Evolutionary conservation across 1,284 basidiomycete genomes (phyloP).

Genomic region (Ustilago lituana): DNA sequence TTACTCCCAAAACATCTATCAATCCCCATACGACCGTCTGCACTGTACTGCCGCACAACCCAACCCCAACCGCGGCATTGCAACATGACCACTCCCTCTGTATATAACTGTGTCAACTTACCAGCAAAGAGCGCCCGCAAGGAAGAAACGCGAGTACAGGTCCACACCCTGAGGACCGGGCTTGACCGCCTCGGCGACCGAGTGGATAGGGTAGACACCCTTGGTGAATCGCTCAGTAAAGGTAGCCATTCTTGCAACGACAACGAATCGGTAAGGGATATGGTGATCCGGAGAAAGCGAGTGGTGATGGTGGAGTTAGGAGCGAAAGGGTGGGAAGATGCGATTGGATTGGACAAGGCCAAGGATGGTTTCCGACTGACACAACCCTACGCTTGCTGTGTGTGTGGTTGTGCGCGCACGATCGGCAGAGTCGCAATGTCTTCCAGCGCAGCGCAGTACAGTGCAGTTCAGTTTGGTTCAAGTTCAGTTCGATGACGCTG

Average conservation of each 20-base stretch:
- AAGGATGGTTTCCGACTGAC: too few relatives aligned
- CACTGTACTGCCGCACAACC: too few relatives aligned
- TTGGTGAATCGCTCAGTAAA: slow-evolving; percentile 54
- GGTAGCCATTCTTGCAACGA: slow-evolving; percentile 50
- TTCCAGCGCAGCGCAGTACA: too few relatives aligned
- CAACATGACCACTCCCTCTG: too few relatives aligned
- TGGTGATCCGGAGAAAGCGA: slow-evolving; percentile 1
- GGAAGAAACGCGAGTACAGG: slow-evolving; percentile 71
- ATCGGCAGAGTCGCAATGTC: too few relatives aligned
- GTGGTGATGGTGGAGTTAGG: slow-evolving; percentile 17
- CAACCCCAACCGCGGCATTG: too few relatives aligned
- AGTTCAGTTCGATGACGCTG: slow-evolving; percentile 4
- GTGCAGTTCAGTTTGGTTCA: not conserved
- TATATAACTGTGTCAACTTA: too few relatives aligned
- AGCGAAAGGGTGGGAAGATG: not conserved
- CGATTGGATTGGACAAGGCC: too few relatives aligned
- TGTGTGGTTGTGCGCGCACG: too few relatives aligned
- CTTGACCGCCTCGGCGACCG: slow-evolving; percentile 54
- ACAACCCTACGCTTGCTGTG: too few relatives aligned
- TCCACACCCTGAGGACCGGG: slow-evolving; percentile 57
- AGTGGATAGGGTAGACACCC: slow-evolving; percentile 60
- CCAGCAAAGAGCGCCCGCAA: slow-evolving; percentile 88
- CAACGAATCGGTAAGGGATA: slow-evolving; percentile 3
- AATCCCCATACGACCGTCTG: too few relatives aligned
- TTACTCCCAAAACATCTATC: too few relatives aligned